Conservation (phyloP, 768 basidiomycete genomes). For the Tephrocybe sp. region DNA sequence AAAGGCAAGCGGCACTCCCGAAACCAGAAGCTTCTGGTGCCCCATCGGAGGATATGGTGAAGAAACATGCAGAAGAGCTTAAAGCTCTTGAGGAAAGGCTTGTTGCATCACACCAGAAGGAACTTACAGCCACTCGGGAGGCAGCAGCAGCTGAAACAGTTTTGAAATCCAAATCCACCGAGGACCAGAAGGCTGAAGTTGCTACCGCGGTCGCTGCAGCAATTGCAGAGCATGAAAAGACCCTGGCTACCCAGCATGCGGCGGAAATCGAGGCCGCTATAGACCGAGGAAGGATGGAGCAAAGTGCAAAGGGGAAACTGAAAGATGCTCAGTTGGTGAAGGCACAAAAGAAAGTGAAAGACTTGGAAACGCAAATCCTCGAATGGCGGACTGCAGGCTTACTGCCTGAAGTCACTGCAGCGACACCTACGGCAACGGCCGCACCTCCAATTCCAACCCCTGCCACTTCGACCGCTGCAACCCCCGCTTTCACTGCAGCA, state of each 20-base stretch:
- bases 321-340: slow-evolving; percentile 71
- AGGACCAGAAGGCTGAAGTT: slow-evolving; percentile 34
- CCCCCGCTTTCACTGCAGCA: slow-evolving; percentile 12
- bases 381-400: slow-evolving; percentile 53
- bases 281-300: slow-evolving; percentile 68
- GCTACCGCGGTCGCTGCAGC: slow-evolving; percentile 50
- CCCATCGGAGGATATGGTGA: slow-evolving; percentile 34
- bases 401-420: slow-evolving; percentile 32
- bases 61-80: slow-evolving; percentile 61
- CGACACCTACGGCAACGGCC: slow-evolving; percentile 24
- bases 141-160: slow-evolving; percentile 33
- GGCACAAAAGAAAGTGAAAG: slow-evolving; percentile 60
- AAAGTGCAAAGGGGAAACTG: slow-evolving; percentile 55
- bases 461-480: slow-evolving; percentile 19
- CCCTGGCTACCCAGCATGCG: slow-evolving; percentile 42
- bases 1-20: slow-evolving; percentile 37
- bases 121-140: slow-evolving; percentile 52
- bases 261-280: slow-evolving; percentile 63
- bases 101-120: slow-evolving; percentile 47
- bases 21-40: slow-evolving; percentile 20
- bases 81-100: slow-evolving; percentile 52
- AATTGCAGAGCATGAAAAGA: slow-evolving; percentile 45
- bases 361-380: slow-evolving; percentile 61
- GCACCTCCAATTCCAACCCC: slow-evolving; percentile 21
- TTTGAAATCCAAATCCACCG: slow-evolving; percentile 31